Conservation (phyloP, 805 yeast genomes). For the Kazachstania africana region DNA sequence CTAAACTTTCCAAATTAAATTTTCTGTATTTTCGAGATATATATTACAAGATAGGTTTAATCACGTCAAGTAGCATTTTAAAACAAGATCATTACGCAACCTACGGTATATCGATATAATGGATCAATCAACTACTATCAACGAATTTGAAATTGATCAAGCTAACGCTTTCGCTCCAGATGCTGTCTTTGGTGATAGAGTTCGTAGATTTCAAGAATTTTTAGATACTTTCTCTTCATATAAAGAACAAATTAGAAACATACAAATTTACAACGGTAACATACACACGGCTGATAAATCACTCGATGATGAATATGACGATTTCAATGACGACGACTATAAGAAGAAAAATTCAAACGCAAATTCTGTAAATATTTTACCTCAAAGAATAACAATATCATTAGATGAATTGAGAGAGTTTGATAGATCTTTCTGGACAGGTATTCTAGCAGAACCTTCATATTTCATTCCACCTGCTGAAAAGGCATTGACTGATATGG, state of each 20-base stretch:
- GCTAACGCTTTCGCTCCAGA: slow-evolving; percentile 23
- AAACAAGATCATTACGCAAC: too few species aligned
- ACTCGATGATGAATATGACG: slow-evolving; percentile 7
- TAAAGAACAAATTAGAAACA: slow-evolving; percentile 54
- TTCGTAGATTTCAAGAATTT: slow-evolving; percentile 80
- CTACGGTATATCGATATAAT: too few species aligned
- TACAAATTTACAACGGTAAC: slow-evolving; percentile 55
- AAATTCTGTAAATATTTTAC: slow-evolving; percentile 6
- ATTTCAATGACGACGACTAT: slow-evolving; percentile 6
- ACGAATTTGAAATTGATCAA: slow-evolving; percentile 5
- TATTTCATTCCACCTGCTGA: slow-evolving; percentile 85
- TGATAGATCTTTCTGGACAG: slow-evolving; percentile 66
- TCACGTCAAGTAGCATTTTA: too few species aligned
- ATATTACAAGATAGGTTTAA: too few species aligned
- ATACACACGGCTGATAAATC: slow-evolving; percentile 3
- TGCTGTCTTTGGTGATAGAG: slow-evolving; percentile 64
- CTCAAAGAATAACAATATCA: slow-evolving; percentile 52
- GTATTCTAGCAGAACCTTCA: slow-evolving; percentile 64
- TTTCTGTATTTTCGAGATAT: too few species aligned
- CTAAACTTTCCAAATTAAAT: too few species aligned
- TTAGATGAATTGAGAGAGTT: slow-evolving; percentile 83
- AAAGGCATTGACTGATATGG: slow-evolving; percentile 71
- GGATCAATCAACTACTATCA: slow-evolving; percentile 3
- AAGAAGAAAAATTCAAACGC: slow-evolving; percentile 5
- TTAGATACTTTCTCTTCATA: slow-evolving; percentile 58